Evolutionary conservation across 495 filamentous ascomycete species (phyloP).

Genomic region (Neurospora sp.): DNA sequence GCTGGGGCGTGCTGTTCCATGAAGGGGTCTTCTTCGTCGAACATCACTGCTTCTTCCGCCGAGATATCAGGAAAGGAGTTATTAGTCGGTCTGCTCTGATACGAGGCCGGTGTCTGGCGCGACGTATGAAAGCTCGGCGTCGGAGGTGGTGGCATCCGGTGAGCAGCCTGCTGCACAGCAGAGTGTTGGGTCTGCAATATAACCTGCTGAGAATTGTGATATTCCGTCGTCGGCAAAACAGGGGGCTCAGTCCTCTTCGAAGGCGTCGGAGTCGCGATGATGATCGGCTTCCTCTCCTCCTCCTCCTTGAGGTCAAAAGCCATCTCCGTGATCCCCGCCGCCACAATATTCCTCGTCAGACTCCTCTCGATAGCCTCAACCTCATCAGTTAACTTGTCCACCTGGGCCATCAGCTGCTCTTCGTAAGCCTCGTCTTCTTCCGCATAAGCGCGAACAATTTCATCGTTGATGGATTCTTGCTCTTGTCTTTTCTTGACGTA

Average conservation of each 20-base stretch:
- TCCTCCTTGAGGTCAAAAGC: slow-evolving; percentile 15
- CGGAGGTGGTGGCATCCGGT: not conserved
- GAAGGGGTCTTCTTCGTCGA: slow-evolving; percentile 29
- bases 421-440: slow-evolving; percentile 27
- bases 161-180: not conserved
- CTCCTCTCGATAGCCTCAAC: slow-evolving; percentile 19
- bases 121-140: not conserved
- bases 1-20: slow-evolving; percentile 6
- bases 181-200: slow-evolving; percentile 36
- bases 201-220: slow-evolving; percentile 20
- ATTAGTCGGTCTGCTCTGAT: not conserved
- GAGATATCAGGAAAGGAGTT: slow-evolving; percentile 12
- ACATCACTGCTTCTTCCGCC: slow-evolving; percentile 30
- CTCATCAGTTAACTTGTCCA: slow-evolving; percentile 23
- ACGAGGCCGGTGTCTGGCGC: not conserved
- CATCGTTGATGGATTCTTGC: slow-evolving; percentile 24
- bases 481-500: slow-evolving; percentile 21
- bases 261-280: slow-evolving; percentile 2
- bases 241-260: not conserved
- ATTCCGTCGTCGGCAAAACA: not conserved
- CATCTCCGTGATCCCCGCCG: slow-evolving; percentile 26
- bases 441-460: slow-evolving; percentile 27
- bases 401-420: slow-evolving; percentile 19
- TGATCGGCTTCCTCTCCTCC: slow-evolving; percentile 11
- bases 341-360: slow-evolving; percentile 19